phyloP scores from a whole-genome alignment of 176 grass and related monocot species.

The Zizania latifolia region DNA sequence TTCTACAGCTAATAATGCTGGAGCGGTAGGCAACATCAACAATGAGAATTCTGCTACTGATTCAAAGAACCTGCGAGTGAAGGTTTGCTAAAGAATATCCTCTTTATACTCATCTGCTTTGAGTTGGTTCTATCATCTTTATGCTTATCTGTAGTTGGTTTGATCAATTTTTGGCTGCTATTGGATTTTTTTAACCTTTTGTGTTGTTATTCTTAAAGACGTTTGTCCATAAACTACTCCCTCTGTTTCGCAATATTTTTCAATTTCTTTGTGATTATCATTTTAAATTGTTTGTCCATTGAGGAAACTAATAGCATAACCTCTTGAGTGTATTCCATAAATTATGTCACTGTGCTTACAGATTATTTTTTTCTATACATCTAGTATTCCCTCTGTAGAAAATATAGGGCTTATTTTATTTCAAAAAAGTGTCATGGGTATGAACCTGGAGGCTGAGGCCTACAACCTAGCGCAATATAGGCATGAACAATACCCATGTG shows the following conservation, averaged over 20 bases:
- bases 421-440: too few species aligned
- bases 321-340: too few species aligned
- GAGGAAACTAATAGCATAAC: too few species aligned
- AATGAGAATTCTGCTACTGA: constrained; percentile 40
- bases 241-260: not conserved
- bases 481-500: too few species aligned
- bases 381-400: too few species aligned
- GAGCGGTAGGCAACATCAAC: constrained; percentile 41
- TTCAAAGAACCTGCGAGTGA: constrained; percentile 64
- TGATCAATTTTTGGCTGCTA: not conserved
- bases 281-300: too few species aligned
- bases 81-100: constrained; percentile 35
- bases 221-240: not conserved
- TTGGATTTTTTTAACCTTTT: not conserved
- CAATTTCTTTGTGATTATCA: too few species aligned
- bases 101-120: not conserved
- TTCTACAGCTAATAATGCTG: constrained; percentile 48
- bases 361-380: too few species aligned
- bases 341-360: too few species aligned
- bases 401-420: too few species aligned
- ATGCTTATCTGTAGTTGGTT: not conserved
- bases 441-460: too few species aligned
- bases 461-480: too few species aligned
- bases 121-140: not conserved
- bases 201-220: not conserved